Conservation (phyloP, 179 eudicot genomes). For the Nepenthes alata region DNA sequence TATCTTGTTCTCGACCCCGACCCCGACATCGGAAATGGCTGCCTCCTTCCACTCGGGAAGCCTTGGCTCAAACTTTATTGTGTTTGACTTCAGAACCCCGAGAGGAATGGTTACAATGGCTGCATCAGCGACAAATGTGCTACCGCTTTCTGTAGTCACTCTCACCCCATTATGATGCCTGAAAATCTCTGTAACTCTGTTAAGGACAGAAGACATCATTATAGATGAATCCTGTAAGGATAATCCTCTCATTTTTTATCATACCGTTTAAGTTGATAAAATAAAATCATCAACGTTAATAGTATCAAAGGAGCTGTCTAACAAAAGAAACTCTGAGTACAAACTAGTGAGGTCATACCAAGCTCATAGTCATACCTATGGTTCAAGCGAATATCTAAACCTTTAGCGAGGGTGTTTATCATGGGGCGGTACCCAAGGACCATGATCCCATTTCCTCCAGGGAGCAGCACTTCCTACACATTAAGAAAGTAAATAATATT, state of each 20-base stretch:
- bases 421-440: conserved; percentile 93
- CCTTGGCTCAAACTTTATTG: conserved; percentile 74
- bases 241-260: too few relatives aligned
- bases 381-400: conserved; percentile 76
- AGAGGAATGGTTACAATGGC: conserved; percentile 81
- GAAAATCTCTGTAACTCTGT: conserved; percentile 58
- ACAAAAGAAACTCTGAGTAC: not conserved
- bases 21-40: conserved; percentile 74
- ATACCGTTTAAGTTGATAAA: too few relatives aligned
- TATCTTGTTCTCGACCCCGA: conserved; percentile 93
- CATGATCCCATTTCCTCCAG: conserved; percentile 99
- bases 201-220: not conserved
- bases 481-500: conserved; percentile 5
- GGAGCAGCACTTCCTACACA: conserved; percentile 81
- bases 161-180: conserved; percentile 70
- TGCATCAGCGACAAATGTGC: conserved; percentile 74
- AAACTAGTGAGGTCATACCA: not conserved
- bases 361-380: conserved; percentile 43
- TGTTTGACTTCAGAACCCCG: conserved; percentile 69
- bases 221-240: too few relatives aligned
- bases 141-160: conserved; percentile 72
- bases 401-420: conserved; percentile 91
- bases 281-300: too few relatives aligned
- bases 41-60: conserved; percentile 87
- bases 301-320: not conserved